phyloP scores from a whole-genome alignment of 148 eudicot genomes.

The Rheum nobile region DNA sequence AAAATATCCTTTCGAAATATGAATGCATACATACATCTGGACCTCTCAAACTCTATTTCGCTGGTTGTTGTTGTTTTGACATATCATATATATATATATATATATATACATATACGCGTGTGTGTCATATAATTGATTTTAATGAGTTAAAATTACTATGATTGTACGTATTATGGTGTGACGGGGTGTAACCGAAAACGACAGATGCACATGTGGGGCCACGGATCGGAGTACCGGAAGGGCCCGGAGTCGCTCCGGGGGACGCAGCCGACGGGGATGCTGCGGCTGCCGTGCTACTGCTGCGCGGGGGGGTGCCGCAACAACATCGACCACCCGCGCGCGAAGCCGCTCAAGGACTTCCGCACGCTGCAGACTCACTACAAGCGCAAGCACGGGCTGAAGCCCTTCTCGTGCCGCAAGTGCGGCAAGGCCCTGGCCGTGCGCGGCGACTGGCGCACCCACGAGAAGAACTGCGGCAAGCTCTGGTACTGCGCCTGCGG shows the following conservation, averaged over 20 bases:
- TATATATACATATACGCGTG: too few species aligned
- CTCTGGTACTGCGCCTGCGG: conserved; percentile 66
- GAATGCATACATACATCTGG: too few species aligned
- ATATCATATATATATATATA: too few species aligned
- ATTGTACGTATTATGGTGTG: too few species aligned
- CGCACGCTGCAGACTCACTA: conserved; percentile 62
- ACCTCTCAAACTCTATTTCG: too few species aligned
- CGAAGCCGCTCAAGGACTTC: conserved; percentile 56
- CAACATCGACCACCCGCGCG: conserved; percentile 59
- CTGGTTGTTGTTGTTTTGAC: too few species aligned
- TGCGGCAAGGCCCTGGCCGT: conserved; percentile 63
- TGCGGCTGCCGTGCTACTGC: conserved; percentile 60
- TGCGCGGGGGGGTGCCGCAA: conserved; percentile 57
- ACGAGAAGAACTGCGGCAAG: conserved; percentile 68
- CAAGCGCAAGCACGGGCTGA: conserved; percentile 58
- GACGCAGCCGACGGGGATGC: conserved; percentile 61
- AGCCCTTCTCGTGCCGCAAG: conserved; percentile 53
- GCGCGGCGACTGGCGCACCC: conserved; percentile 64
- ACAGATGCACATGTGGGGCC: conserved; percentile 75
- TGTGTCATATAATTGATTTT: too few species aligned
- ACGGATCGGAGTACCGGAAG: conserved; percentile 53
- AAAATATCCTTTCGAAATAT: too few species aligned
- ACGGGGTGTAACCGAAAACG: background rate
- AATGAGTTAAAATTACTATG: too few species aligned
- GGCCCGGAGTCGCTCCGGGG: conserved; percentile 60